phyloP scores from a whole-genome alignment of 1,284 basidiomycete species.

The Trichosporon sp. region DNA sequence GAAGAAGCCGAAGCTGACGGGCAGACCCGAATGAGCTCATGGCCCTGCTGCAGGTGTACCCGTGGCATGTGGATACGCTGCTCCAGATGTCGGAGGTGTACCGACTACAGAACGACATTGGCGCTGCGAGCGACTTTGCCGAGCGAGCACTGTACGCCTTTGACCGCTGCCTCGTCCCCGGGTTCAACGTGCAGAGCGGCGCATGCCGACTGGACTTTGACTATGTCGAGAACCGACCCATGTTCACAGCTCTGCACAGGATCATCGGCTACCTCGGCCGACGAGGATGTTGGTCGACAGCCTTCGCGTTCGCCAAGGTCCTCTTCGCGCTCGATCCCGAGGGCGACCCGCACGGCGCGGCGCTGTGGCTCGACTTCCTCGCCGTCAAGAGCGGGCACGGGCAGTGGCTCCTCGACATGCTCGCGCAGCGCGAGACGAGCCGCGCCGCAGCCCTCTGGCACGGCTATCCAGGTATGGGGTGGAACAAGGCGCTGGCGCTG shows the following conservation, averaged over 20 bases:
- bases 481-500: slow-evolving; percentile 66
- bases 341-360: slow-evolving; percentile 74
- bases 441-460: slow-evolving; percentile 49
- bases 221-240: slow-evolving; percentile 46
- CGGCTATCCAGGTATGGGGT: slow-evolving; percentile 75
- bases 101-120: slow-evolving; percentile 76
- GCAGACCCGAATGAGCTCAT: slow-evolving; percentile 51
- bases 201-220: slow-evolving; percentile 78
- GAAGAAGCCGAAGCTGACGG: not conserved
- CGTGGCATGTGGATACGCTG: slow-evolving; percentile 84
- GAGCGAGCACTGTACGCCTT: slow-evolving; percentile 83
- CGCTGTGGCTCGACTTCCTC: slow-evolving; percentile 77
- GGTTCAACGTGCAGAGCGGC: slow-evolving; percentile 74
- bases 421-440: slow-evolving; percentile 46
- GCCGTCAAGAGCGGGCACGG: slow-evolving; percentile 71
- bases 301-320: slow-evolving; percentile 80
- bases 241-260: slow-evolving; percentile 61
- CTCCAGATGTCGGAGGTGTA: slow-evolving; percentile 73
- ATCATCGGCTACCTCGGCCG: slow-evolving; percentile 75
- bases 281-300: slow-evolving; percentile 77
- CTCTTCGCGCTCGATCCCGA: slow-evolving; percentile 74
- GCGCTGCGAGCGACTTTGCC: slow-evolving; percentile 74
- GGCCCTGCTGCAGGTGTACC: slow-evolving; percentile 50
- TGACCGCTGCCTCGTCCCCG: slow-evolving; percentile 74
- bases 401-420: slow-evolving; percentile 70